Evolutionary conservation across 805 yeast genomes (phyloP).

Genomic region (Spathaspora boniae): DNA sequence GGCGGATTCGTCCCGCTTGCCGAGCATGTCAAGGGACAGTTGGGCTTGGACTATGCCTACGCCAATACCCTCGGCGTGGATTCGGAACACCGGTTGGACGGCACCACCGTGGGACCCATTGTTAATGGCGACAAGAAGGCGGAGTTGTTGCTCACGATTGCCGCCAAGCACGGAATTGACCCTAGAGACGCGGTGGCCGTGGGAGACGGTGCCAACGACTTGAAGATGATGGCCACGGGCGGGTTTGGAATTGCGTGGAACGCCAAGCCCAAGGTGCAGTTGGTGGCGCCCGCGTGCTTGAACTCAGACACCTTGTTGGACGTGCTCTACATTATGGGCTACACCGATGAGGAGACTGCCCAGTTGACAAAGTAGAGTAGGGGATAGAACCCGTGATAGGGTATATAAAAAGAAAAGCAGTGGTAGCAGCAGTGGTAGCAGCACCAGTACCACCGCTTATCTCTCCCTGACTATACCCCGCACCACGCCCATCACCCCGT

Average conservation of each 20-base stretch:
- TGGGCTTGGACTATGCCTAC: conserved; percentile 81
- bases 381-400: not conserved
- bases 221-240: conserved; percentile 86
- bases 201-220: conserved; percentile 97
- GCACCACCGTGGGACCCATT: conserved; percentile 72
- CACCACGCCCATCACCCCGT: conserved; percentile 80
- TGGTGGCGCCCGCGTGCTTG: conserved; percentile 74
- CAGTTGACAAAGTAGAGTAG: conserved; percentile 2
- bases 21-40: conserved; percentile 57
- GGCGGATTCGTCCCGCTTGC: conserved; percentile 97
- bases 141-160: conserved; percentile 58
- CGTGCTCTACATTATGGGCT: conserved; percentile 78
- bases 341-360: conserved; percentile 50
- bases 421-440: no score
- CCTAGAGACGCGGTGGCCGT: conserved; percentile 67
- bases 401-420: not conserved
- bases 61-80: conserved; percentile 64
- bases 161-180: conserved; percentile 51
- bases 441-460: no score
- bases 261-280: conserved; percentile 91
- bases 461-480: conserved; percentile 45
- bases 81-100: conserved; percentile 57
- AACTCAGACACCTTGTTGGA: conserved; percentile 74
- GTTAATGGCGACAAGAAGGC: conserved; percentile 89
- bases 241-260: conserved; percentile 97